Percentiles rank a stretch among this genome's conserved stretches.
Evolutionary conservation across 768 basidiomycete genomes (phyloP).

Genomic region (Rhizopogon vulgaris): DNA sequence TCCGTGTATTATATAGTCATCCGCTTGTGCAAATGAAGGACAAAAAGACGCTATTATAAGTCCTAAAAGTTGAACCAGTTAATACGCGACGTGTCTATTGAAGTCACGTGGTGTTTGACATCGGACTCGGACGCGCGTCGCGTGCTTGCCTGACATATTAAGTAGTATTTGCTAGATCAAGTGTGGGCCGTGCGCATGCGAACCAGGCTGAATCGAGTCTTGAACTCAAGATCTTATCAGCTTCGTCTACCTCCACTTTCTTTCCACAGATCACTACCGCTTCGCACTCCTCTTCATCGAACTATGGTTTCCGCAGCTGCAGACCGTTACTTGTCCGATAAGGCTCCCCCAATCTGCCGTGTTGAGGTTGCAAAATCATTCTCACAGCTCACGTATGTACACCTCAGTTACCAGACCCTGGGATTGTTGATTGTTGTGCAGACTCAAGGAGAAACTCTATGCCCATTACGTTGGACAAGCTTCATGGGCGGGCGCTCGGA

Average conservation of each 20-base stretch:
- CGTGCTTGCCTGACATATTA: no score
- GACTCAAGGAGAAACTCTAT: constrained; percentile 73
- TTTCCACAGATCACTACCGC: background rate
- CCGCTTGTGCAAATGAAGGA: no score
- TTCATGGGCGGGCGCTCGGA: constrained; percentile 78
- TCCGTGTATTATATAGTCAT: no score
- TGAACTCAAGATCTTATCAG: constrained; percentile 5
- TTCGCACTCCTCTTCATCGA: constrained; percentile 1
- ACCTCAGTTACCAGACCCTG: background rate
- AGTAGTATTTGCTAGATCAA: background rate
- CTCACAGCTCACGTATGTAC: constrained; percentile 52
- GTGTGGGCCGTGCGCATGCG: background rate
- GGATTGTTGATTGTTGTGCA: constrained; percentile 21
- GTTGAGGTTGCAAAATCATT: constrained; percentile 67
- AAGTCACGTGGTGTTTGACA: no score
- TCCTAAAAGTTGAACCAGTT: no score
- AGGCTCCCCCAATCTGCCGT: constrained; percentile 67
- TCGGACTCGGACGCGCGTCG: no score
- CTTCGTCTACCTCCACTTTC: background rate
- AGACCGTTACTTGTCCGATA: constrained; percentile 73
- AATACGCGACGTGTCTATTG: no score
- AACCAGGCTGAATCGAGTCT: constrained; percentile 5
- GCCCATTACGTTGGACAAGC: constrained; percentile 66
- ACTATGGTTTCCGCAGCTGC: constrained; percentile 30
- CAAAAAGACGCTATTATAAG: no score